Percentiles rank a stretch among this genome's conserved stretches.
These are phyloP conservation scores for Euphorbia schlechtendalii DNA, from an alignment of 441 rosid genomes.

Conservation along the genomic window DNA sequence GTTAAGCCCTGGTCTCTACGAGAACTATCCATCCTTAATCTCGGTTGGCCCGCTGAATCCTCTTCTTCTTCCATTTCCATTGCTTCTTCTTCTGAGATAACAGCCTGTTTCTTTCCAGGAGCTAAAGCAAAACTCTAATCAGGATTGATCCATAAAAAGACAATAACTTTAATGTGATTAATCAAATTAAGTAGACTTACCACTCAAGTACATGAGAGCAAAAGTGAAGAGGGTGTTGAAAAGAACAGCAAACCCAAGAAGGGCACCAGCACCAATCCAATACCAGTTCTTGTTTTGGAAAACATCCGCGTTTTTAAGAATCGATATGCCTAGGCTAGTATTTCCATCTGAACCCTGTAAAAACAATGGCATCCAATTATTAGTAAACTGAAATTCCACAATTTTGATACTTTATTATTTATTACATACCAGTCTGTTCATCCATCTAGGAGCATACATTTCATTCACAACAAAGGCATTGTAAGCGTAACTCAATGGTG, in stretches of 20 bases:
- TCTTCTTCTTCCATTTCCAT: conserved; percentile 31
- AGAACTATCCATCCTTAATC: conserved; percentile 21
- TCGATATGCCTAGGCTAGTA: conserved; percentile 48
- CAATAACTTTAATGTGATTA: no score
- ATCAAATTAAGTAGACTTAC: conserved; percentile 37
- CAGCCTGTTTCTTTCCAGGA: conserved; percentile 63
- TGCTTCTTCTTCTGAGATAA: conserved; percentile 50
- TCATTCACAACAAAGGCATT: conserved; percentile 63
- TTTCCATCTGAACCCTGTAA: conserved; percentile 42
- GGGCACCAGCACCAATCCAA: conserved; percentile 73
- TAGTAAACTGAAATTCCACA: background rate
- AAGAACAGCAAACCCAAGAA: conserved; percentile 50
- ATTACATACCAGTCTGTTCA: conserved; percentile 41
- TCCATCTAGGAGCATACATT: conserved; percentile 69
- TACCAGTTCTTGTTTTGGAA: conserved; percentile 51
- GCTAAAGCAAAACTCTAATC: conserved; percentile 38
- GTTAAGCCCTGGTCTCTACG: conserved; percentile 29
- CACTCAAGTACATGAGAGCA: conserved; percentile 52
- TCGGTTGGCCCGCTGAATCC: conserved; percentile 26
- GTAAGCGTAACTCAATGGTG: conserved; percentile 59
- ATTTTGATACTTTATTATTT: background rate
- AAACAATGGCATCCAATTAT: no score
- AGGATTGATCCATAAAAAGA: no score
- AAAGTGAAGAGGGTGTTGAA: conserved; percentile 65
- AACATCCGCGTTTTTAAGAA: conserved; percentile 46